These are phyloP conservation scores for Beta lomatogona DNA, from an alignment of 179 eudicot genomes.

Conservation along the genomic window DNA sequence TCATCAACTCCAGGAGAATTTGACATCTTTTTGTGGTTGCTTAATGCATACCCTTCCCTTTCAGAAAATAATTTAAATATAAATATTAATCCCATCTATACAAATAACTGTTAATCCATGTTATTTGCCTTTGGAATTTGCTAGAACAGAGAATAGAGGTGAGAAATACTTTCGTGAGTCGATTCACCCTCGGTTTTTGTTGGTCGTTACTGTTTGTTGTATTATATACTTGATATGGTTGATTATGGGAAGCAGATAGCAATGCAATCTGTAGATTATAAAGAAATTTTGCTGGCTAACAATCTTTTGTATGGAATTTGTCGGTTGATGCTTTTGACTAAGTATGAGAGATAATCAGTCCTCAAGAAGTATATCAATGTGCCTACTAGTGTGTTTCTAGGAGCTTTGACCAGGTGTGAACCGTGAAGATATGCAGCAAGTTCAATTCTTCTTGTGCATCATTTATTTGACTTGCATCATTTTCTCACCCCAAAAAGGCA, in stretches of 20 bases:
- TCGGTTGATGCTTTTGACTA: no score
- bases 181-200: neutral
- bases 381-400: no score
- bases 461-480: no score
- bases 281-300: neutral
- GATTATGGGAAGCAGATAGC: neutral
- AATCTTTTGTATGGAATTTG: neutral
- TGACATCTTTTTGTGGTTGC: slow-evolving; percentile 23
- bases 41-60: slow-evolving; percentile 12
- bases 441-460: no score
- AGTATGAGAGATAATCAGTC: no score
- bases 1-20: slow-evolving; percentile 16
- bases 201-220: neutral
- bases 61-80: slow-evolving; percentile 11
- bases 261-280: neutral
- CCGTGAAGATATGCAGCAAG: no score
- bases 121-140: slow-evolving; percentile 5
- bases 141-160: slow-evolving; percentile 10
- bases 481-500: no score
- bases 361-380: no score
- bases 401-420: no score
- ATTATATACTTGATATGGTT: neutral
- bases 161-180: neutral
- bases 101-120: slow-evolving; percentile 15
- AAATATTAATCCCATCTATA: slow-evolving; percentile 21